Base-by-base conservation (phyloP, 768 basidiomycete genomes). In the Epithele typhae region DNA sequence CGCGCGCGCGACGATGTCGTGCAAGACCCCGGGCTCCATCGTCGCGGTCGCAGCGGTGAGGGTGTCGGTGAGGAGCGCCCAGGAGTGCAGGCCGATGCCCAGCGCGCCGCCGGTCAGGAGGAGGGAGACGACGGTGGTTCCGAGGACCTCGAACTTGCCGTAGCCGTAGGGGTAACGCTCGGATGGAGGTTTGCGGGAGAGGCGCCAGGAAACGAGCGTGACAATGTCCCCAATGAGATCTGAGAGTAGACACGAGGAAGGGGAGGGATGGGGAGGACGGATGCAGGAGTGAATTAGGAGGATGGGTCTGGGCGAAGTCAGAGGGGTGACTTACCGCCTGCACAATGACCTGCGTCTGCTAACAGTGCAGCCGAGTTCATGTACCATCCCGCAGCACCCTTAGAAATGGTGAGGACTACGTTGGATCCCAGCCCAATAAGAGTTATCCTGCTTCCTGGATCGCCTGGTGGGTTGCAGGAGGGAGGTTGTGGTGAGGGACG, bases 91-190 rank as follows among this genome's bases (percentile, higher is more conserved):
- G 9, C 92, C 92, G 43, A 93, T 87, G 44, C 87, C 89, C 15
- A 87, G 71, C 2, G 87, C 86, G 45, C 89, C 90, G 4, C 83
- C 84, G 46, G 92, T 81, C 49, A 99, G 78, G 25, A 97, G 77
- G 40, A 96, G 68, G 2, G 92, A 89, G 38, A 96, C 85, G 30
- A 87, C 80, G 2, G 89, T 80, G n/a, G 94, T 95, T 38, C 95
- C 95, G 19, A 97, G 72, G 4, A 92, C 93, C 67, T 99, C 95
- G 55, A 92, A 95, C 67, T 98, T 97, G 53, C 87, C 87, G 58
- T 90, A 87, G 14, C 92, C 90, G 52, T 84, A 93, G 1, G 92
- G 92, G 63, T 92, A 97, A 53, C 67, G 70, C 52, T 71, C 75
- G 8, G 87, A 84, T 9, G 93, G 87, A n/a, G 86, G 79, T 60